Evolutionary conservation across 768 basidiomycete species (phyloP).

Genomic region (Mycena maculata): DNA sequence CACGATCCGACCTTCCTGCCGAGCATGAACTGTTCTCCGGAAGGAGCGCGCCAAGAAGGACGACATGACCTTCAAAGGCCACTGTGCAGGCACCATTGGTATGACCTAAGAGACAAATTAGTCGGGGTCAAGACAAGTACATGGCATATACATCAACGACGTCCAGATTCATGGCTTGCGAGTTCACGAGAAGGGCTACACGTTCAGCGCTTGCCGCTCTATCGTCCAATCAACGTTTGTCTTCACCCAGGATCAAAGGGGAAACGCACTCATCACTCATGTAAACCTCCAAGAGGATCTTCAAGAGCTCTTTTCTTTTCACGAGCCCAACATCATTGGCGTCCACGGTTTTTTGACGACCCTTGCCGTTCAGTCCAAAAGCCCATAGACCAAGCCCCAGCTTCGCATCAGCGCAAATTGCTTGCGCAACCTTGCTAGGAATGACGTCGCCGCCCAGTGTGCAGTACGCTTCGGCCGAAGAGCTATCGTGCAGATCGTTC

Average conservation of each 20-base stretch:
- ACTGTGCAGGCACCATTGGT: slow-evolving; percentile 73
- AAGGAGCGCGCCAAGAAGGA: slow-evolving; percentile 85
- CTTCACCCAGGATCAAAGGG: neutral
- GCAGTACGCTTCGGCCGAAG: slow-evolving; percentile 89
- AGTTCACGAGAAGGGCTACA: slow-evolving; percentile 77
- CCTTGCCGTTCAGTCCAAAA: slow-evolving; percentile 49
- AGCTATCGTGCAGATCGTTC: slow-evolving; percentile 74
- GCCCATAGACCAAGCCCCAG: slow-evolving; percentile 70
- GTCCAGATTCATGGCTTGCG: slow-evolving; percentile 85
- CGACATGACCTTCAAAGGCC: slow-evolving; percentile 79
- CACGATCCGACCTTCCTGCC: slow-evolving; percentile 78
- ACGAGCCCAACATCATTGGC: slow-evolving; percentile 53
- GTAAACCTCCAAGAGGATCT: slow-evolving; percentile 83
- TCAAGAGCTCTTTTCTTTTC: slow-evolving; percentile 67
- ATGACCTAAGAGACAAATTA: slow-evolving; percentile 61
- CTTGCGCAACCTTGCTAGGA: slow-evolving; percentile 64
- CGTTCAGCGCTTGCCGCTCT: slow-evolving; percentile 68
- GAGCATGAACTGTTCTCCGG: slow-evolving; percentile 76
- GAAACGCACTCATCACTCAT: slow-evolving; percentile 77
- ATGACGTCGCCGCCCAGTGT: slow-evolving; percentile 82
- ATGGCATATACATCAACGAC: slow-evolving; percentile 68
- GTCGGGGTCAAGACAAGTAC: slow-evolving; percentile 1
- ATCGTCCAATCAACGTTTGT: neutral
- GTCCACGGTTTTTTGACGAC: slow-evolving; percentile 46
- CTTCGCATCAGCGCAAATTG: slow-evolving; percentile 59